Conservation (phyloP, 108 stramenopile genomes). For the Discostella stelligeroides region DNA sequence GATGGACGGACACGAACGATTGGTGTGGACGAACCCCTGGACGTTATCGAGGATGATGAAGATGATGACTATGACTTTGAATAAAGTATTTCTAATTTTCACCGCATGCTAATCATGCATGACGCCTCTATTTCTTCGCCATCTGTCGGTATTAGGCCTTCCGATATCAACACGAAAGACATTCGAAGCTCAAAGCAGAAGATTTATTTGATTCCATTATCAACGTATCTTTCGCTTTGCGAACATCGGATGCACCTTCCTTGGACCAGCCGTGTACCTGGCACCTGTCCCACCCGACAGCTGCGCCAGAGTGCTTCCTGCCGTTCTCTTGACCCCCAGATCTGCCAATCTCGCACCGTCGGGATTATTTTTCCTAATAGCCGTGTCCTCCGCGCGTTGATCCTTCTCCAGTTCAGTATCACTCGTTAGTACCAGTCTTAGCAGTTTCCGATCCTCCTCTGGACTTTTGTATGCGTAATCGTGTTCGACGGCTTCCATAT, state of each 20-base stretch:
- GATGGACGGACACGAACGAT: background rate
- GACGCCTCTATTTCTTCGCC: too few species aligned
- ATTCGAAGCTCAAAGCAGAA: too few species aligned
- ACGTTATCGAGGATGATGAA: slow-evolving; percentile 1
- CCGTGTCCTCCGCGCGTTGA: slow-evolving; percentile 84
- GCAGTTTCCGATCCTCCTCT: slow-evolving; percentile 70
- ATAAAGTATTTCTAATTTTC: too few species aligned
- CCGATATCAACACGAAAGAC: too few species aligned
- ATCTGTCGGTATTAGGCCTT: too few species aligned
- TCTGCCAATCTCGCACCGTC: slow-evolving; percentile 86
- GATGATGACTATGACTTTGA: too few species aligned
- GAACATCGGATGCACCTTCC: slow-evolving; percentile 86
- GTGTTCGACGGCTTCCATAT: slow-evolving; percentile 66
- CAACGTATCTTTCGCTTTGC: slow-evolving; percentile 60
- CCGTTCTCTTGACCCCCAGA: slow-evolving; percentile 70
- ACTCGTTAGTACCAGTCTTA: slow-evolving; percentile 74
- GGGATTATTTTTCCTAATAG: slow-evolving; percentile 88
- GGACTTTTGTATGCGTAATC: slow-evolving; percentile 77
- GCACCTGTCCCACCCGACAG: slow-evolving; percentile 79
- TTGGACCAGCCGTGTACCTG: slow-evolving; percentile 59
- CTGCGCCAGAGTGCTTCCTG: slow-evolving; percentile 76
- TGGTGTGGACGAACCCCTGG: too few species aligned
- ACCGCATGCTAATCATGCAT: too few species aligned
- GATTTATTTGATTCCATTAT: too few species aligned
- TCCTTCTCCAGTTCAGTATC: slow-evolving; percentile 85